Evolutionary conservation across 2,329 filamentous ascomycete species (phyloP), one percentile per base, ranked within the genome.

Genomic region (Thielaviopsis punctulata): DNA sequence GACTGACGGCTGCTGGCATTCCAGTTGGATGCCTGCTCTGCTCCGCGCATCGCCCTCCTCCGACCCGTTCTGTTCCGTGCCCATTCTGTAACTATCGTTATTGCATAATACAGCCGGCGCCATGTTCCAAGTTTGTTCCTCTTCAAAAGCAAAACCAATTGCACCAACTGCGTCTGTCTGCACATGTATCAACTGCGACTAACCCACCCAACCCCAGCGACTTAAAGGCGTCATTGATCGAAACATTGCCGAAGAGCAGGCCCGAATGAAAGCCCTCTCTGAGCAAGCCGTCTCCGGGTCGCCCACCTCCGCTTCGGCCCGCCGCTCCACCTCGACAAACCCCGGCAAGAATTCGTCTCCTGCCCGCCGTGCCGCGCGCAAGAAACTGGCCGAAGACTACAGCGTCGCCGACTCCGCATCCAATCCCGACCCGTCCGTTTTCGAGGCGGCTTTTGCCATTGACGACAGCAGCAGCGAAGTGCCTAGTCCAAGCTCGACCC

Each of bases 201-300:
- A 41, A 41, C 36, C 33, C 33, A 18, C 33, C 15, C n/a, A 39
- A 18, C 51, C 24, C 52, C 52, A 92, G 84, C 79, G 85, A 71
- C 72, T 94, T 60, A 85, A 86, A 69, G 85, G 83, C 61, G 84
- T 84, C 55, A 87, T 94, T 64, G 86, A 94, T 64, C 80, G 81
- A 60, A 83, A 83, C 61, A 92, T 95, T 61, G 85, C 87, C 61
- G 87, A 95, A 69, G 89, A 95, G 68, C 86, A 94, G 67, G 84
- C 86, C 54, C 83, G 86, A 54, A 84, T 88, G 63, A 77, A 77
- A 62, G 66, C 71, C 49, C 59, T 71, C 57, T 64, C 71, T 4
- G 69, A 71, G 50, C 67, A 73, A 59, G 61, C 65, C 58, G 66
- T 66, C 53, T 62, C 65, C 21, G 61, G 57, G 33, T 66, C 65